These are phyloP conservation scores for Debaryomycetaceae sp. DNA, from an alignment of 1,139 yeast species.

Conservation along the genomic window DNA sequence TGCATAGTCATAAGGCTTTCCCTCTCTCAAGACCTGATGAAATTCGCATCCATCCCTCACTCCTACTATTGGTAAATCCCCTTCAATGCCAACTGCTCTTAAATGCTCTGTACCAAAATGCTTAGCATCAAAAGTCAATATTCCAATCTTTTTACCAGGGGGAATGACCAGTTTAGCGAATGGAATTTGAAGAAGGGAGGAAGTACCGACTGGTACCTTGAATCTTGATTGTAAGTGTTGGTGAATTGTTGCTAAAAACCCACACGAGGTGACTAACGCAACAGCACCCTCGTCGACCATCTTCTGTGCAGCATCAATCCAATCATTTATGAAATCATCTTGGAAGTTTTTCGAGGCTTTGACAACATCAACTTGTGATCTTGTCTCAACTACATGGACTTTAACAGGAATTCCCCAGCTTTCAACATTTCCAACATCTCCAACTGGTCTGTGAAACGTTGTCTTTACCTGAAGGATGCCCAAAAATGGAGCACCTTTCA, in stretches of 20 bases:
- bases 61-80: conserved; percentile 15
- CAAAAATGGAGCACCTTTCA: conserved; percentile 5
- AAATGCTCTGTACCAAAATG: conserved; percentile 21
- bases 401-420: conserved; percentile 18
- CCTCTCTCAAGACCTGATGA: conserved; percentile 15
- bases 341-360: conserved; percentile 9
- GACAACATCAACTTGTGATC: conserved; percentile 14
- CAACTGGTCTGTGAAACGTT: conserved; percentile 20
- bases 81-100: conserved; percentile 19
- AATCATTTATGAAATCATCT: conserved; percentile 13
- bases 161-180: conserved; percentile 14
- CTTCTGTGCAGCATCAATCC: conserved; percentile 11
- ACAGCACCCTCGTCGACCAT: conserved; percentile 11
- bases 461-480: conserved; percentile 10
- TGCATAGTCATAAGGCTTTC: conserved; percentile 19
- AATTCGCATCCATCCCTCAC: conserved; percentile 15
- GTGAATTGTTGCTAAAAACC: conserved; percentile 24
- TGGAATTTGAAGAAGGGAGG: conserved; percentile 25
- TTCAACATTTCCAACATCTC: conserved; percentile 19
- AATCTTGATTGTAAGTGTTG: conserved; percentile 12
- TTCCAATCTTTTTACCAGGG: conserved; percentile 18
- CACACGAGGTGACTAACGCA: conserved; percentile 19
- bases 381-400: conserved; percentile 13
- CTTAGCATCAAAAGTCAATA: conserved; percentile 23
- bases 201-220: conserved; percentile 25